These are phyloP conservation scores for Entamoeba dispar DNA, from an alignment of 208 protist genomes.

Conservation along the genomic window DNA sequence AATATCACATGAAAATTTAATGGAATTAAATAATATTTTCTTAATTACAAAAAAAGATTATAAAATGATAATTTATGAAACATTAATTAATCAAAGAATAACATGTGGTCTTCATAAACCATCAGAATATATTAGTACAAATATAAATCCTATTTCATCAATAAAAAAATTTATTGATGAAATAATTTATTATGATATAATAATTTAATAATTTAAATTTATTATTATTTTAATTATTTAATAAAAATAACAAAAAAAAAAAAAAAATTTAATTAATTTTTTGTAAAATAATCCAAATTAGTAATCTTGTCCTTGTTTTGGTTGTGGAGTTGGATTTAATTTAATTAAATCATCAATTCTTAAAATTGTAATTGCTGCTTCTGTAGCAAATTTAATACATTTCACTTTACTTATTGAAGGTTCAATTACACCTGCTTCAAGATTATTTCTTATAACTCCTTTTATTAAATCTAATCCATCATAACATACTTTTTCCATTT, in stretches of 20 bases:
- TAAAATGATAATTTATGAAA: too few species aligned
- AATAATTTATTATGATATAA: too few species aligned
- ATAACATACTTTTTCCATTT: constrained; percentile 38
- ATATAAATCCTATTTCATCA: too few species aligned
- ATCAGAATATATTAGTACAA: too few species aligned
- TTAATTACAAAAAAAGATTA: too few species aligned
- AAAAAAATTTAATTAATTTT: neutral
- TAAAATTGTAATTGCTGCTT: constrained; percentile 95
- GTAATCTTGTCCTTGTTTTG: neutral
- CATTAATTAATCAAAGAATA: too few species aligned
- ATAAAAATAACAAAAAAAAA: neutral
- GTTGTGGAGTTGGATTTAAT: constrained; percentile 53
- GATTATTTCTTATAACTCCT: constrained; percentile 74
- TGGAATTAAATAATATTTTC: too few species aligned
- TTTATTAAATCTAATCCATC: constrained; percentile 74
- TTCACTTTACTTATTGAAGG: constrained; percentile 93
- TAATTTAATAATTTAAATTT: too few species aligned
- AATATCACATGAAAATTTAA: too few species aligned
- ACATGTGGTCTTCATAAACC: too few species aligned
- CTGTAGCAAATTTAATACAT: constrained; percentile 91
- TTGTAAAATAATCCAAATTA: neutral
- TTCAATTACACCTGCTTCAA: constrained; percentile 88
- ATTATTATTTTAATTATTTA: neutral
- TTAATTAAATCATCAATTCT: constrained; percentile 97
- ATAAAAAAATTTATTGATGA: too few species aligned